Base-by-base conservation (phyloP, 2,329 filamentous ascomycete species). In the Alternaria ventricosa region DNA sequence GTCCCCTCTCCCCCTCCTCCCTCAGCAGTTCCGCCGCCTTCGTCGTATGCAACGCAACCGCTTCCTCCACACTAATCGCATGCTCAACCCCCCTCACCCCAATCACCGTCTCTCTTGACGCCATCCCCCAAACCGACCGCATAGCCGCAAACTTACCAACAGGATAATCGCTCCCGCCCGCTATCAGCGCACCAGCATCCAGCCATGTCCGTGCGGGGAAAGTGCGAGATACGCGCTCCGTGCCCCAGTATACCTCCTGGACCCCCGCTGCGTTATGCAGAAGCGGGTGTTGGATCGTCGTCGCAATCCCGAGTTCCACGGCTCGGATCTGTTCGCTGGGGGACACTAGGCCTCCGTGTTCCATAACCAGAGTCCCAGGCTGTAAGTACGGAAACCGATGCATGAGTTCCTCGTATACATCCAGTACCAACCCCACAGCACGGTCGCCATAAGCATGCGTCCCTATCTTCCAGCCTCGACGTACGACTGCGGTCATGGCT, bases 251-350 rank as follows among this genome's bases (percentile, higher is more conserved):
- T 18, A 41, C 36, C 2, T 41, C 36, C 1, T 41, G 36, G 0
- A 41, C 9, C 1, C 36, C 36, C 36, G 36, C 36, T 1, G 36
- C 36, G 9, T 41, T 41, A 3, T 41, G 36, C 2, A 41, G 5
- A 11, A 41, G 36, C 5, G 36, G 36, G 0, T 41, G 36, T 6
- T 41, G 36, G n/a, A 41, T 41, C 0, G 36, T 41, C 0, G 36
- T 41, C 0, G 36, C 36, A 3, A 41, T 41, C 0, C 36, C 36
- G 0, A 41, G 9, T 0, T 6, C 3, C 5, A 41, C 36, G 0
- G 36, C 36, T 3, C 36, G 36, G 1, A 3, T 6, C 0, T 41
- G 36, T 1, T 41, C 36, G 1, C 15, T n/a, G 0, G 33, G 36
- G 1, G 36, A 41, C 1, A 41, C 9, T 3, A 41, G 3, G 1